Percentiles rank a stretch among this genome's conserved stretches.
These are phyloP conservation scores for Lachancea nothofagi DNA, from an alignment of 805 yeast genomes.

Conservation along the genomic window DNA sequence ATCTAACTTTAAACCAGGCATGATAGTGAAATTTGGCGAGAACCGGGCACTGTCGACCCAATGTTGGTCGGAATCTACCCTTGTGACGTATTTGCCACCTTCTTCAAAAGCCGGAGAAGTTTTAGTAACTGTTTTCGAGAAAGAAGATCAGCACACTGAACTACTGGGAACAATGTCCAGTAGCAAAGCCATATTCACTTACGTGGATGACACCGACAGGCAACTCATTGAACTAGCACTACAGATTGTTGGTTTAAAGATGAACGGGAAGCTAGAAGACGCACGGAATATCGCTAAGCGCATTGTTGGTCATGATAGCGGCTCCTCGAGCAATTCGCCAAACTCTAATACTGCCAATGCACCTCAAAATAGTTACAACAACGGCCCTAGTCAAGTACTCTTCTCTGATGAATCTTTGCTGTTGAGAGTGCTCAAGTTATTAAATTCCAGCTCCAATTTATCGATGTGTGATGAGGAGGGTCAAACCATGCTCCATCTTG, in stretches of 20 bases:
- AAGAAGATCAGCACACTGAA: conserved; percentile 10
- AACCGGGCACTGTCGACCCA: conserved; percentile 77
- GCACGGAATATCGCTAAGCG: conserved; percentile 90
- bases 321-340: conserved; percentile 19
- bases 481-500: conserved; percentile 82
- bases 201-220: conserved; percentile 90
- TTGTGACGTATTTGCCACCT: conserved; percentile 91
- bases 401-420: conserved; percentile 38
- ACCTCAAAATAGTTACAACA: conserved; percentile 12
- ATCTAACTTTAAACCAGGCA: conserved; percentile 74
- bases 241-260: conserved; percentile 93
- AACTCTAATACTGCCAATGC: conserved; percentile 17
- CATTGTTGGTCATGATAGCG: conserved; percentile 59
- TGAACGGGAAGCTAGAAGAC: conserved; percentile 94
- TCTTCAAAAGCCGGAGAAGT: conserved; percentile 88
- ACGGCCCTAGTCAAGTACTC: conserved; percentile 5
- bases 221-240: conserved; percentile 91
- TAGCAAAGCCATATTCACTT: conserved; percentile 61
- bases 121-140: conserved; percentile 63
- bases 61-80: conserved; percentile 93
- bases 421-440: conserved; percentile 52
- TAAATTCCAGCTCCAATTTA: conserved; percentile 73
- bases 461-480: conserved; percentile 78
- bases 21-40: conserved; percentile 81
- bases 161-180: conserved; percentile 13